Evolutionary conservation across 2,329 filamentous ascomycete species (phyloP).

Genomic region (Exophiala lecanii-corni): DNA sequence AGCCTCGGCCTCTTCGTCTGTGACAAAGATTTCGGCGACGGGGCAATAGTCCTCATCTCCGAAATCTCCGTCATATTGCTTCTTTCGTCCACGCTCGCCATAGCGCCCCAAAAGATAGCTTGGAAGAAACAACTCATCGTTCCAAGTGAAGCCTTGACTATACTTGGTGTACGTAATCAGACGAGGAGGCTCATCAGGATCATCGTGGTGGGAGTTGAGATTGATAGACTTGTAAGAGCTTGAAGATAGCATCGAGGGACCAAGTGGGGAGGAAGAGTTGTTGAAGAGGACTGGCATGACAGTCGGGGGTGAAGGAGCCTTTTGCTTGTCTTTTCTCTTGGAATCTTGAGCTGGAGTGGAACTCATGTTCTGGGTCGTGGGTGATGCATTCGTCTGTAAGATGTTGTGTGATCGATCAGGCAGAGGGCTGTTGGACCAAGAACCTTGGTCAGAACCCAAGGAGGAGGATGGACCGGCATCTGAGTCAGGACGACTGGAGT

Average conservation of each 20-base stretch:
- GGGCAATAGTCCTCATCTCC: slow-evolving; percentile 27
- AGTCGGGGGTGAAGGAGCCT: slow-evolving; percentile 16
- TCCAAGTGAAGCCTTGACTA: slow-evolving; percentile 29
- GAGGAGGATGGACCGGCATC: slow-evolving; percentile 26
- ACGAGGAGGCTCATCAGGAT: slow-evolving; percentile 26
- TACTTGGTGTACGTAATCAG: slow-evolving; percentile 27
- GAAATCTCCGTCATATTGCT: slow-evolving; percentile 26
- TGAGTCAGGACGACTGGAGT: slow-evolving; percentile 16
- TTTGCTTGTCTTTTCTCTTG: slow-evolving; percentile 25
- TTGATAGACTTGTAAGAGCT: slow-evolving; percentile 29
- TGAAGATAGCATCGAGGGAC: slow-evolving; percentile 26
- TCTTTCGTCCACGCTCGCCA: slow-evolving; percentile 22
- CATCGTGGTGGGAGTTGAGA: slow-evolving; percentile 22
- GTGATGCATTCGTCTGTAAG: slow-evolving; percentile 11
- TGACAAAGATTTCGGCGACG: slow-evolving; percentile 28
- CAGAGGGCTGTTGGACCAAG: slow-evolving; percentile 20
- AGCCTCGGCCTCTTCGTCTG: slow-evolving; percentile 27
- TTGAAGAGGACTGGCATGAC: slow-evolving; percentile 16
- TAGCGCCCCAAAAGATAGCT: slow-evolving; percentile 27
- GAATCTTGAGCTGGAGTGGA: slow-evolving; percentile 4
- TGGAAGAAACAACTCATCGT: slow-evolving; percentile 28
- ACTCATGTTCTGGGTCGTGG: background rate
- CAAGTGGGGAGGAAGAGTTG: slow-evolving; percentile 22
- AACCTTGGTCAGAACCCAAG: slow-evolving; percentile 17
- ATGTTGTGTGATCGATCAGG: slow-evolving; percentile 9